Base-by-base conservation (phyloP, 148 eudicot species). In the Camellia japonica region DNA sequence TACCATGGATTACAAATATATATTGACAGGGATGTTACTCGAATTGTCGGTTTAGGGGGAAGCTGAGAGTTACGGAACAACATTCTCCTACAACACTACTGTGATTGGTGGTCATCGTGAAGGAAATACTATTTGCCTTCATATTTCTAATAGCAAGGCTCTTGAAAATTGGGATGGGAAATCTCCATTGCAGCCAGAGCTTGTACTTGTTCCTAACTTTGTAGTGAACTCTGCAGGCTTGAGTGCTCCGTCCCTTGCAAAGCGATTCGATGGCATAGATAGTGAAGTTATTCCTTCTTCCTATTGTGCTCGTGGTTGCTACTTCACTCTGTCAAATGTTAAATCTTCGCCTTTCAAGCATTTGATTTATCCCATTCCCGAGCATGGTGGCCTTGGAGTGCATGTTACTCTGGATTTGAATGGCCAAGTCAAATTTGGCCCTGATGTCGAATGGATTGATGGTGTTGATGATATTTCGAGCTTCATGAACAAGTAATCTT, bases 321-420 rank as follows among this genome's bases (percentile, higher is more conserved):
- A 95, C 85, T 93, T 90, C 83, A 85, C 91, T 49, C 78, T 95
- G 43, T 86, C 97, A 14, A 88, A 90, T 60, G 83, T 83, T 46
- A 92, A 85, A 87, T 69, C 30, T 80, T 85, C 94, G 3, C 87
- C 95, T 68, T 95, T 95, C 71, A 81, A 75, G 42, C 98, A 88
- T 81, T 87, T 95, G 86, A 93, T 95, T 74, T 95, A 95, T 86
- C 98, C 98, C 77, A 90, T 95, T 80, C 98, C 98, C 4, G 98
- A 91, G 85, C 97, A 91, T 79, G 98, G 98, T 75, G 97, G 98
- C 42, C 82, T 95, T 59, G 98, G 98, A 65, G 98, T 95, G 46
- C 98, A 95, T 86, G 98, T 93, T 71, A 93, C 98, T 7, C 80
- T 95, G 73, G 98, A 95, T 81, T 82, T 95, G 73, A 85, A 90